Evolutionary conservation across 768 basidiomycete species (phyloP).

Genomic region (Coprinopsis strossmayeri): DNA sequence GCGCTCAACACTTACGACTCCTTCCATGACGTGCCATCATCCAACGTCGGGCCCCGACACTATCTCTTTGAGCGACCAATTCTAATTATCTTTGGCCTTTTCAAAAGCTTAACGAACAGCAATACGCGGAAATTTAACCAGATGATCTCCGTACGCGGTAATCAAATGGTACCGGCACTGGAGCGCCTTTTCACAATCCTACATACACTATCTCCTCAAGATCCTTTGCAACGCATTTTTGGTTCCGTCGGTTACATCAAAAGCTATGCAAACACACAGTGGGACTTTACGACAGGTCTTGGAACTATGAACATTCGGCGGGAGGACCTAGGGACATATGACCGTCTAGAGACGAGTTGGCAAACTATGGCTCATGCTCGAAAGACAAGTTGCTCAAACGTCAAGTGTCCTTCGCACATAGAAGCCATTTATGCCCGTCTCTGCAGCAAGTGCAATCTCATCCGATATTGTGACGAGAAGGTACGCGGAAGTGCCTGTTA

Average conservation of each 20-base stretch:
- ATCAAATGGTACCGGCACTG: neutral
- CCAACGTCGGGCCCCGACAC: neutral
- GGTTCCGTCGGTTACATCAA: neutral
- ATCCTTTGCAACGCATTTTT: neutral
- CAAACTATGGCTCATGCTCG: no score
- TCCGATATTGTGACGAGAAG: slow-evolving; percentile 14
- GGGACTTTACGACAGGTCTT: neutral
- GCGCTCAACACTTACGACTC: neutral
- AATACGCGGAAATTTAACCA: neutral
- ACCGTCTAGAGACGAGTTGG: no score
- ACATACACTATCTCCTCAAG: neutral
- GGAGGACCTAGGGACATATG: neutral
- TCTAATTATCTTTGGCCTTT: neutral
- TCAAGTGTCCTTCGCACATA: neutral
- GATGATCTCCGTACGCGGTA: neutral
- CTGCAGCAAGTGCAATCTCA: slow-evolving; percentile 13
- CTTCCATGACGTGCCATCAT: neutral
- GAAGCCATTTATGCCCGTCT: slow-evolving; percentile 4
- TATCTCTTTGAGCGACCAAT: neutral
- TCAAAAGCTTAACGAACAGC: neutral
- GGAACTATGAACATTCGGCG: neutral
- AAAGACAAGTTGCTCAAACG: neutral
- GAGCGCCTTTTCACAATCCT: neutral
- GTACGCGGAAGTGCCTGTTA: neutral
- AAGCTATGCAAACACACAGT: neutral